Evolutionary conservation across 2,329 filamentous ascomycete genomes (phyloP), one percentile per base, ranked within the genome.

Genomic region (Thelonectria olida): DNA sequence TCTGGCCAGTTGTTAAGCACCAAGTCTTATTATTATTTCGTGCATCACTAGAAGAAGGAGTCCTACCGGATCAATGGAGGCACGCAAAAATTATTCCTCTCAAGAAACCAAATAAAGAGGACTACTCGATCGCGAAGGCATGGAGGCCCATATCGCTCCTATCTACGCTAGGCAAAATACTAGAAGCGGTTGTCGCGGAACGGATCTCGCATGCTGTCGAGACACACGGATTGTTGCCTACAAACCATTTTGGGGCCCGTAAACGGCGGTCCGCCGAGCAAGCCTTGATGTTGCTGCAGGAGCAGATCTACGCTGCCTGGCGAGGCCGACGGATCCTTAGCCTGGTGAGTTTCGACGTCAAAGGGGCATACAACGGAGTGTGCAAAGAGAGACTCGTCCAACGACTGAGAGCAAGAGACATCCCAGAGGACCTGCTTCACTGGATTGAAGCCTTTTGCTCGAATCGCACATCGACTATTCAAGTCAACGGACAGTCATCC

Each of bases 101-200:
- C 1, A 70, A 64, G 62, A 73, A 73, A 45, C 65, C 58, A 13
- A 55, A 52, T 15, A 69, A 72, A 39, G 56, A 36, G 5, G 59
- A 74, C 61, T 75, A 73, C 41, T 67, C 58, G 44, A 51, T 66
- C 2, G 66, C 68, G 7, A 73, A n/a, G n/a, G n/a, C n/a, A n/a
- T n/a, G n/a, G n/a, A n/a, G n/a, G n/a, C n/a, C n/a, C n/a, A n/a
- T n/a, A 74, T 73, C 67, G 12, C 66, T 74, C 0, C 61, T 74
- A 1, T 52, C 66, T 2, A 74, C 65, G 6, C 55, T 75, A 0
- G 69, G 70, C 5, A 76, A 75, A 59, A 20, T 58, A 41, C 8
- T 63, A 19, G 52, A 54, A 31, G 34, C 36, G n/a, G 60, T 62
- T 9, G 42, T 62, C 7, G 54, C 50, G 17, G 60, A 62, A 10